These are phyloP conservation scores for Chrysophaeum taylorii DNA, from an alignment of 352 stramenopile genomes.

Conservation along the genomic window DNA sequence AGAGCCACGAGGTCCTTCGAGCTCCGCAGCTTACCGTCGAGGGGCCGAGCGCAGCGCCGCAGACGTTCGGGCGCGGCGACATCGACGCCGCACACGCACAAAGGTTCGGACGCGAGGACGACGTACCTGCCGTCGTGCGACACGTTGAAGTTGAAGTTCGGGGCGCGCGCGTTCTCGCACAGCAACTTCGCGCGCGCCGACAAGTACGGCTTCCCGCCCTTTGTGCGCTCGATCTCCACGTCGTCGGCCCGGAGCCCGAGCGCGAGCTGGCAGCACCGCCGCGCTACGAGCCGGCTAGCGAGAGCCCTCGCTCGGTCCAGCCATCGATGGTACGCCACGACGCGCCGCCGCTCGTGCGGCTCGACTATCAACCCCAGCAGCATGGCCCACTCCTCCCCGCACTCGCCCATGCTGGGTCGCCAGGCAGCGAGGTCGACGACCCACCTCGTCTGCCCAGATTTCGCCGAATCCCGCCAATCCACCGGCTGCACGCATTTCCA, in stretches of 20 bases:
- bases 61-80: neutral
- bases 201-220: conserved; percentile 2
- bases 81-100: neutral
- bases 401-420: neutral
- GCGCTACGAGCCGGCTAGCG: neutral
- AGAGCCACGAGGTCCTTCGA: too few relatives aligned
- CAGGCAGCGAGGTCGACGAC: neutral
- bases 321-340: neutral
- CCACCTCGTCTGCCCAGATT: neutral
- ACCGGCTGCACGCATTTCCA: neutral
- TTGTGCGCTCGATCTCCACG: neutral
- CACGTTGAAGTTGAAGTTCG: conserved; percentile 10
- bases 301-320: neutral
- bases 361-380: neutral
- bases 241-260: neutral
- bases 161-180: neutral
- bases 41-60: too few relatives aligned
- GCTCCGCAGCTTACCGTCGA: too few relatives aligned
- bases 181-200: neutral
- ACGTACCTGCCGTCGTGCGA: conserved; percentile 4
- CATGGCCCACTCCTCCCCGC: neutral
- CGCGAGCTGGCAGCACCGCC: neutral
- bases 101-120: neutral
- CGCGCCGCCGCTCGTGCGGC: neutral
- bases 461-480: neutral